Base-by-base conservation (phyloP, 495 filamentous ascomycete genomes). In the Chaetomium cochliodes region DNA sequence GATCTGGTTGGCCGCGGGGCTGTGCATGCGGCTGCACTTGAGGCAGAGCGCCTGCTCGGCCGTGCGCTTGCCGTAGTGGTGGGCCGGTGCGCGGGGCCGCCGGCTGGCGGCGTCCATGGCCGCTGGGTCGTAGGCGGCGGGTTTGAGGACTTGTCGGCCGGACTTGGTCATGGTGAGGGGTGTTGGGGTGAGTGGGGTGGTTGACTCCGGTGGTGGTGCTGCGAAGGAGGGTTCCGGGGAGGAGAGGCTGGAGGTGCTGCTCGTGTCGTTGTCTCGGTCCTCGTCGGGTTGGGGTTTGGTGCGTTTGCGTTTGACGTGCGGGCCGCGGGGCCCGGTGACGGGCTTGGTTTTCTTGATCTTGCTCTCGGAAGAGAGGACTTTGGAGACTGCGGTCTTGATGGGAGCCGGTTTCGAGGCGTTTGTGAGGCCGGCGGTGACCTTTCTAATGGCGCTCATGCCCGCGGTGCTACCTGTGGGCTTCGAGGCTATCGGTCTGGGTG, bases 81-180 rank as follows among this genome's bases (percentile, higher is more conserved):
- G 57, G 5, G 16, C 11, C 2, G 57, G 57, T 51, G 76, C 67
- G 44, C 77, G 78, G 70, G 80, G 79, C 56, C 56, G 52, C 42
- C 76, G 67, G 71, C 64, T 59, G 66, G 47, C 72, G 55, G 65
- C 63, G 60, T 74, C 77, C 70, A 81, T 70, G 59, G 82, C 64
- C 11, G 80, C 82, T 13, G 87, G 91, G 69, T 84, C 85, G 77
- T 87, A 96, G 74, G 81, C 84, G 7, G 84, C 76, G 5, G 92
- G 91, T 63, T 90, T 91, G 67, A 87, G 85, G 11, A 96, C 85
- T 52, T 90, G 86, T 50, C 92, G 87, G 33, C 92, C 92, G 16
- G 92, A 96, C 68, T 92, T 92, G 7, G 92, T 96, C 70, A 84
- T 87, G 20, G 85, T 90, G 3, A 84, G 83, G 18, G 82, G 81